Base-by-base conservation (phyloP, 2,329 filamentous ascomycete genomes). In the Albophoma yamanashiensis region DNA sequence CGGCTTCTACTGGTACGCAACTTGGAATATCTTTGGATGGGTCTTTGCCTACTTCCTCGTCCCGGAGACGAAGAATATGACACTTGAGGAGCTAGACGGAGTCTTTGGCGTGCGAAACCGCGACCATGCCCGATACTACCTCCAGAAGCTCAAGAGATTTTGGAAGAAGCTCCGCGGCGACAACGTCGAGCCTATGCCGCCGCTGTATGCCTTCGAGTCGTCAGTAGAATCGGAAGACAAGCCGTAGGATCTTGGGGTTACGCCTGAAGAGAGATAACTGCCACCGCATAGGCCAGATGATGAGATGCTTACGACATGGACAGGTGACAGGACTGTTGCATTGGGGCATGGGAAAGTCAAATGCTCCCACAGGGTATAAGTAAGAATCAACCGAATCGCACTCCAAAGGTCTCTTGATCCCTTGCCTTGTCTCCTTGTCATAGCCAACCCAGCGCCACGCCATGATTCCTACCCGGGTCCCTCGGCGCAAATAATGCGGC, bases 1-100 rank as follows among this genome's bases (percentile, higher is more conserved):
- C 2, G 74, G 72, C 3, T 75, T 78, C 52, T 67, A 73, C 55
- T 76, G 73, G 59, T 76, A 75, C 34, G 75, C 74, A 0, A 71
- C 67, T 1, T 77, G 71, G 71, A 73, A 72, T 42, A 4, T 73
- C 0, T 64, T 73, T 11, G 70, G 70, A 0, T 73, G 67, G 64
- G n/a, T 71, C 4, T 68, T 73, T 8, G 65, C 67, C 15, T 73
- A 71, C 56, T 73, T 73, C 62, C 47, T 73, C 4, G 65, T 74
- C 0, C 72, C 72, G 2, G 72, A 74, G 60, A 74, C 72, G 0
- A 74, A 74, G 66, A 67, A 66, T 8, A 45, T 72, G 40, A 74
- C 72, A 0, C 65, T 74, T 0, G 72, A 74, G 58, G 72, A 74
- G 57, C 69, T 74, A 0, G 72, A 74, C 22, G 67, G 63, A 17